Evolutionary conservation across 495 filamentous ascomycete genomes (phyloP).

Genomic region (Aspergillus leporis): DNA sequence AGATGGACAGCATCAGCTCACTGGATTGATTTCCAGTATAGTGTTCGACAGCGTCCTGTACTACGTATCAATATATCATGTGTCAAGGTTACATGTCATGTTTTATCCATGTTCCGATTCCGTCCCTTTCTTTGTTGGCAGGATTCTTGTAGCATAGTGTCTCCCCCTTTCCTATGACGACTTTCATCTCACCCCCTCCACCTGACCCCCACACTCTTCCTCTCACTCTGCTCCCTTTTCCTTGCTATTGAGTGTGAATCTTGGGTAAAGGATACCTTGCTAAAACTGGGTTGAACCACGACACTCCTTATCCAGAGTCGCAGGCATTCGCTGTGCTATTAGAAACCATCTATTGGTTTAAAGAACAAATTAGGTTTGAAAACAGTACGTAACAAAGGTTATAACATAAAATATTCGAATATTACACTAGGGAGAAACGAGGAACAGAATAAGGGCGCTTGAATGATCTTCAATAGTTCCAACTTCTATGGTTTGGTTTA

Average conservation of each 20-base stretch:
- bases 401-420: too few species aligned
- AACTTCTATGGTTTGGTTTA: too few species aligned
- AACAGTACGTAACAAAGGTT: too few species aligned
- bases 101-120: background rate
- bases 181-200: background rate
- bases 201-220: background rate
- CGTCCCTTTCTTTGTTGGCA: background rate
- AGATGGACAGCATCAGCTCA: background rate
- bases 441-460: too few species aligned
- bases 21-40: background rate
- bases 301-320: background rate
- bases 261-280: background rate
- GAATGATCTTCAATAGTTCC: too few species aligned
- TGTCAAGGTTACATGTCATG: background rate
- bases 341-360: background rate
- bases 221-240: background rate
- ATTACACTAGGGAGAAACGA: too few species aligned
- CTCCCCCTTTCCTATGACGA: background rate
- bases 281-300: background rate
- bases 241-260: background rate
- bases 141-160: background rate
- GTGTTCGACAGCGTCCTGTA: background rate
- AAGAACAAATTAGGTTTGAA: too few species aligned
- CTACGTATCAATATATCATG: background rate
- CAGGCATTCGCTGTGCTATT: background rate